Conservation (phyloP, 768 basidiomycete genomes). For the Leccinellum rugosiceps region DNA sequence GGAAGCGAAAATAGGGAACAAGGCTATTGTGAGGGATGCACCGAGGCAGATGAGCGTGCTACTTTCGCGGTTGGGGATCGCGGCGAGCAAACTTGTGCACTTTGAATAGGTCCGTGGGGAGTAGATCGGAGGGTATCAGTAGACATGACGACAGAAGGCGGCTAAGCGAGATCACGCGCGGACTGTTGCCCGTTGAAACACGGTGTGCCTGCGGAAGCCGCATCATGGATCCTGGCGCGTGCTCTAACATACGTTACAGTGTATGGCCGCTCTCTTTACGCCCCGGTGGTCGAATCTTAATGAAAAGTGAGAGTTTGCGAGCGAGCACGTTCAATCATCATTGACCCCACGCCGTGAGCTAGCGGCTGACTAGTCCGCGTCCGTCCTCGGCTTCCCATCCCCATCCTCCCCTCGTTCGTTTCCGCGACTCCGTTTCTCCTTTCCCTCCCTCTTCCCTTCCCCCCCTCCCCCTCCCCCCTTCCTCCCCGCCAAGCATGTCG, state of each 20-base stretch:
- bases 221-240: conserved; percentile 9
- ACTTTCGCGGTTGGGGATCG: conserved; percentile 42
- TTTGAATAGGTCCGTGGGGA: conserved; percentile 39
- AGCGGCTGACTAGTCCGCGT: conserved; percentile 30
- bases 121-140: not conserved
- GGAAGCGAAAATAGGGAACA: conserved; percentile 30
- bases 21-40: conserved; percentile 29
- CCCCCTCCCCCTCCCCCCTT: not conserved
- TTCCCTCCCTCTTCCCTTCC: not conserved
- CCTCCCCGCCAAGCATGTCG: conserved; percentile 1
- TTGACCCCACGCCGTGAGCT: not conserved
- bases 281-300: not conserved
- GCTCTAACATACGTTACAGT: not conserved
- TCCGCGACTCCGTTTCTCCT: not conserved
- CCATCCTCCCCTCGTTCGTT: not conserved
- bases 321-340: not conserved
- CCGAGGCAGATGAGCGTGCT: conserved; percentile 43
- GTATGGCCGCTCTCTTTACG: conserved; percentile 4
- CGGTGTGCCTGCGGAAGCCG: conserved; percentile 18
- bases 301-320: not conserved
- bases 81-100: conserved; percentile 46
- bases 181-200: conserved; percentile 5
- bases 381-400: conserved; percentile 6
- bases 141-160: conserved; percentile 9
- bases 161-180: not conserved